A percentile compares a stretch with the other conserved stretches of the same genome.
Conservation (phyloP, 164 flowering plant species). For the Magnolia officinalis region DNA sequence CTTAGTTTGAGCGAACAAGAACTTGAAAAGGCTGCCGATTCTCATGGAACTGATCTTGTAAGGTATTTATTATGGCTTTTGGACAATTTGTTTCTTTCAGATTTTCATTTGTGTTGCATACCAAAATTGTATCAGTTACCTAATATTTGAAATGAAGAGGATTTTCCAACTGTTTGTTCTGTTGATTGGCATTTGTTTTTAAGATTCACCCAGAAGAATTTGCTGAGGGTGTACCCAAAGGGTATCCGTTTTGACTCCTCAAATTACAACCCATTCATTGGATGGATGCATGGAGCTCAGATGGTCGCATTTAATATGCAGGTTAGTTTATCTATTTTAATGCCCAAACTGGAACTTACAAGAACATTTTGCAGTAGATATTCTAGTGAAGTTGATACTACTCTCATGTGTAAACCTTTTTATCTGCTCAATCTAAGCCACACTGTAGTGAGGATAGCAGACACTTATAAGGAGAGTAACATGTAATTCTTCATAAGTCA, state of each 20-base stretch:
- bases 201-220: conserved; percentile 13
- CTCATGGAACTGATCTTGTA: conserved; percentile 9
- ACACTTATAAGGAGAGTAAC: too few species aligned
- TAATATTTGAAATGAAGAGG: neutral
- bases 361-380: too few species aligned
- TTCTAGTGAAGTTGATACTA: too few species aligned
- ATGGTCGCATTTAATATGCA: conserved; percentile 19
- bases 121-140: neutral
- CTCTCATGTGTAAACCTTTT: too few species aligned
- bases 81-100: neutral
- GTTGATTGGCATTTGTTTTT: conserved; percentile 4
- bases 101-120: neutral
- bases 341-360: neutral
- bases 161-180: neutral
- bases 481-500: too few species aligned
- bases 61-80: conserved; percentile 5
- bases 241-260: conserved; percentile 15
- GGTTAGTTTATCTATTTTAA: conserved; percentile 1
- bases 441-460: too few species aligned
- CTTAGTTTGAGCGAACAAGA: conserved; percentile 10
- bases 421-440: too few species aligned
- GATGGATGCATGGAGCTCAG: conserved; percentile 17
- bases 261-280: conserved; percentile 15
- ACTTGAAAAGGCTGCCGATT: conserved; percentile 3
- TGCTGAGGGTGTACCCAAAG: conserved; percentile 15